Base-by-base conservation (phyloP, 768 basidiomycete genomes). In the Albatrellus ellisii region DNA sequence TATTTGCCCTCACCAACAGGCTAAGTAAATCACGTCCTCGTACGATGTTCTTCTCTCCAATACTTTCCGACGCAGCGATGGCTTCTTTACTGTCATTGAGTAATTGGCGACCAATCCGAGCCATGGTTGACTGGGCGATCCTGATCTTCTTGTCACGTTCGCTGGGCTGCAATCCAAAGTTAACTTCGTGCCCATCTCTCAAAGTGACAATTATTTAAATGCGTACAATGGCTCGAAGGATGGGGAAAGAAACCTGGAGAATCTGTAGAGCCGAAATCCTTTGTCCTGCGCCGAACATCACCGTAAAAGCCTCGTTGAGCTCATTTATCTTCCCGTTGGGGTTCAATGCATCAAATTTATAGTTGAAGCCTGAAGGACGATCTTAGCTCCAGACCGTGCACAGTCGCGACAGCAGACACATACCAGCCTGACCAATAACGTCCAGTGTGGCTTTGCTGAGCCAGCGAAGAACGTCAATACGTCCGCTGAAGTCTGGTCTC, bases 41-140 rank as follows among this genome's bases (percentile, higher is more conserved):
- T n/a, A 55, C 36, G 22, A 48, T 38, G 10, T 49, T 44, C 1
- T 42, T 31, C 11, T n/a, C 40, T 6, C 14, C 26, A 6, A 26
- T 40, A 22, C 24, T 14, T 49, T 47, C 38, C 36, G 46, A 41
- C 11, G 26, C 37, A 6, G 53, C 57, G 10, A 62, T 49, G 7
- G 56, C 58, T 6, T 47, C 54, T 53, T 77, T 78, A 50, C 74
- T 79, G 6, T 72, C 63, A 6, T 47, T 44, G 17, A 77, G 46
- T 6, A 80, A 59, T 26, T 72, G 58, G 12, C 52, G 52, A 4
- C 73, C 78, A 36, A 81, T 72, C 7, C 66, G 61, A 11, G 50
- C 43, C 62, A 77, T 77, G 0, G 63, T 69, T 1, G 44, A 49
- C 25, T 59, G 56, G 4, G 71, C 66, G 5, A 41, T 45, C 20